Conservation (phyloP, 169 alveolate species). For the Miamiensis avidus region DNA sequence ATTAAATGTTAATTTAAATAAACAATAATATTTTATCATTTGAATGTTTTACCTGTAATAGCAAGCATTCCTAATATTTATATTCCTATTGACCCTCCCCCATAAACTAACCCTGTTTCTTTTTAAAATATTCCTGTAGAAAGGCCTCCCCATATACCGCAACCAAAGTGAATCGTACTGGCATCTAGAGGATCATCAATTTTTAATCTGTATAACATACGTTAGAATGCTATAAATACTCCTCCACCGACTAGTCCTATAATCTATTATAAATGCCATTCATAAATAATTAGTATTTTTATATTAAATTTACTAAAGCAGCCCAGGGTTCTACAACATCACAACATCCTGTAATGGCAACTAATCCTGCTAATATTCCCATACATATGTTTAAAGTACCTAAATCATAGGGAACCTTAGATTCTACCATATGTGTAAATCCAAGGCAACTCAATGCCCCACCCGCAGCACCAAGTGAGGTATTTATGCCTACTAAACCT, state of each 20-base stretch:
- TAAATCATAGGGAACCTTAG: slow-evolving; percentile 8
- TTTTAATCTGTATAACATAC: no score
- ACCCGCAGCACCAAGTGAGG: background rate
- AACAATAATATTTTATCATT: no score
- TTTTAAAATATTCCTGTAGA: background rate
- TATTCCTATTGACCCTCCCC: background rate
- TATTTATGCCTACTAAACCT: background rate
- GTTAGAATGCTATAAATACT: background rate
- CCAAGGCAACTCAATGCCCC: background rate
- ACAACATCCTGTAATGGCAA: slow-evolving; percentile 44
- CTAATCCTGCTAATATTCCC: slow-evolving; percentile 54
- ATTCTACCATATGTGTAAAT: background rate
- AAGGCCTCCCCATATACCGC: background rate
- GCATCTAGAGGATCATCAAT: background rate
- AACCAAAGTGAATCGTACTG: background rate
- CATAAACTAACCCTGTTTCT: background rate
- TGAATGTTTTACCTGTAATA: background rate
- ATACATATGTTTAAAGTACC: slow-evolving; percentile 31
- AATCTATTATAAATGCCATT: background rate
- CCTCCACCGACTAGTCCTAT: background rate
- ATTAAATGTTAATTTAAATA: no score
- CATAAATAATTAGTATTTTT: no score
- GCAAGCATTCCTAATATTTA: background rate
- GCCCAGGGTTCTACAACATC: slow-evolving; percentile 58
- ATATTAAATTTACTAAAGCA: slow-evolving; percentile 43